These are phyloP conservation scores for Pseudozyma sp. DNA, from an alignment of 1,284 basidiomycete species.

Conservation along the genomic window DNA sequence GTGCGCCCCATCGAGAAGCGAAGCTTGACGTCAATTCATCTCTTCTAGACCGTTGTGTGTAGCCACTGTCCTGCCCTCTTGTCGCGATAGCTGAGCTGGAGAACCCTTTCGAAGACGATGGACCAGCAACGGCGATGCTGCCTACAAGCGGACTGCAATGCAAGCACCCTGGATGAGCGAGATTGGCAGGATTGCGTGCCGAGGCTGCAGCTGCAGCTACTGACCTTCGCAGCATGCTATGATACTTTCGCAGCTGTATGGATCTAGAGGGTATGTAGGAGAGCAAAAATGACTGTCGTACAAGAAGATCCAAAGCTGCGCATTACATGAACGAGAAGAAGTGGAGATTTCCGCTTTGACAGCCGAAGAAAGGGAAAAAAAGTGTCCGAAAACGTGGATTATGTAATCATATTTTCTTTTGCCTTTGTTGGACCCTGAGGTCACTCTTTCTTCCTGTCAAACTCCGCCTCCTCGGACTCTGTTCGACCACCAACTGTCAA, in stretches of 20 bases:
- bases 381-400: constrained; percentile 9
- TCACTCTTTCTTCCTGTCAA: neutral
- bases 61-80: constrained; percentile 21
- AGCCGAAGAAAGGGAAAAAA: constrained; percentile 7
- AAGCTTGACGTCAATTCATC: neutral
- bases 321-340: constrained; percentile 16
- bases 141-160: constrained; percentile 1
- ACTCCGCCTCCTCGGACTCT: neutral
- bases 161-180: constrained; percentile 4
- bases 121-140: neutral
- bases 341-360: constrained; percentile 17
- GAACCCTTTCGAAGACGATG: constrained; percentile 16
- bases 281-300: too few relatives aligned
- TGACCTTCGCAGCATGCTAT: constrained; percentile 26
- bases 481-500: neutral
- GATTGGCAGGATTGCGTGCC: neutral
- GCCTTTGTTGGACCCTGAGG: neutral
- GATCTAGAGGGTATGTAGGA: too few relatives aligned
- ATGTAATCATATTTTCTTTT: constrained; percentile 18
- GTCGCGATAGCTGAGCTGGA: constrained; percentile 1
- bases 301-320: constrained; percentile 3
- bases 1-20: neutral
- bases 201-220: constrained; percentile 13
- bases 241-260: too few relatives aligned
- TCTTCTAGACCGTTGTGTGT: constrained; percentile 2